A percentile compares a stretch with the other conserved stretches of the same genome.
These are phyloP conservation scores for Paraphaeosphaeria minitans DNA, from an alignment of 2,329 filamentous ascomycete genomes.

Conservation along the genomic window DNA sequence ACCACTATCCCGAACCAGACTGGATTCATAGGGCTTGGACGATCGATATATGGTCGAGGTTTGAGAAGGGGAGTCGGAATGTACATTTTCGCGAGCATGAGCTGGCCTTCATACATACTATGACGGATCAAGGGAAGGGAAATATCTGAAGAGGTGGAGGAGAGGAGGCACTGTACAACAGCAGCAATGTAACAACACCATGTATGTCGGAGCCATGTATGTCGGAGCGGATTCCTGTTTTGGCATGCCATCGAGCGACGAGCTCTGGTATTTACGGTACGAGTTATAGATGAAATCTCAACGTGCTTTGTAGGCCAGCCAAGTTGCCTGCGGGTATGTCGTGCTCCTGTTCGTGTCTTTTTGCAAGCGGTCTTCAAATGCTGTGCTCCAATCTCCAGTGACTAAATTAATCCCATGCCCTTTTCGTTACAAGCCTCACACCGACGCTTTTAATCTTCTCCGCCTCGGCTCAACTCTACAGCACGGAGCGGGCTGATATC, in stretches of 20 bases:
- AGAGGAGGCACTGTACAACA: neutral
- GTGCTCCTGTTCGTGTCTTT: neutral
- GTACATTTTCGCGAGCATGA: neutral
- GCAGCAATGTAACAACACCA: conserved; percentile 13
- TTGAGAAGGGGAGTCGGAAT: neutral
- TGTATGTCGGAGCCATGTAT: conserved; percentile 2
- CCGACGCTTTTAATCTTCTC: neutral
- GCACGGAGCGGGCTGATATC: conserved; percentile 2
- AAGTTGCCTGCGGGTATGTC: neutral
- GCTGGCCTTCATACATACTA: neutral
- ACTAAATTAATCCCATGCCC: neutral
- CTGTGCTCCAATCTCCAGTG: neutral
- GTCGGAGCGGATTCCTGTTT: conserved; percentile 1
- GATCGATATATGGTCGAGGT: neutral
- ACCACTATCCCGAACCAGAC: no score
- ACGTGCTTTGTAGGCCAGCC: neutral
- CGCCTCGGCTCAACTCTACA: neutral
- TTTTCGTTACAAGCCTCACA: neutral
- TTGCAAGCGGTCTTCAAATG: neutral
- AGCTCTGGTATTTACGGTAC: conserved; percentile 13
- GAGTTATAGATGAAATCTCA: conserved; percentile 13
- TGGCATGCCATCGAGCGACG: conserved; percentile 3
- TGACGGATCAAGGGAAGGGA: neutral
- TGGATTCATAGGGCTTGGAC: no score
- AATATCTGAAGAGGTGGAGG: neutral